Base-by-base conservation (phyloP, 352 stramenopile genomes). In the Phytophthora uliginosa region DNA sequence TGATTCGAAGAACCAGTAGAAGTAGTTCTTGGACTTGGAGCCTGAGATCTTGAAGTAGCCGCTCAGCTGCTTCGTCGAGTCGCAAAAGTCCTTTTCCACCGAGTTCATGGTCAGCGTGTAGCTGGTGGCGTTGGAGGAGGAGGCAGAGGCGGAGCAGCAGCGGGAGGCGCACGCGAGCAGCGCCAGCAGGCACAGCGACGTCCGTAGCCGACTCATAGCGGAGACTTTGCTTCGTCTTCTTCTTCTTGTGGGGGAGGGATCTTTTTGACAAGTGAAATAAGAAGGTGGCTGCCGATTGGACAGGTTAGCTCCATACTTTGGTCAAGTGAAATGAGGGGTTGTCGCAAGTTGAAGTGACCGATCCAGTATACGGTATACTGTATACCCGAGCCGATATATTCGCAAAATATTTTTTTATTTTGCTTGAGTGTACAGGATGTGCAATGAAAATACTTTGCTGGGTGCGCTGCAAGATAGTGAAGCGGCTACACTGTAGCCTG, bases 1-100 rank as follows among this genome's bases (percentile, higher is more conserved):
- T 28, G 90, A 97, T 80, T 99, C 96, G 71, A 99, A 99, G 79
- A 99, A 98, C 94, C 96, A 99, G 82, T 98, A 99, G 69, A 99
- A 99, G 71, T 99, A 97, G 76, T 99, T 92, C 81, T 98, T 99
- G 50, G 78, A 89, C 77, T 91, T 87, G 69, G 82, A 91, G 26
- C 85, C 84, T 20, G 81, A 68, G 72, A 97, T 91, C 63, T 94
- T 89, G 68, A 97, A 95, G 83, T 95, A 97, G 36, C 90, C 90
- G 59, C 85, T 93, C 42, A 94, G 66, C 60, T 93, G 84, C 76
- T 93, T 89, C 24, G 88, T 92, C n/a, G 75, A 73, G 70, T 94
- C 85, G 59, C 88, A 94, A 42, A 94, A 95, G 12, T 76, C 77
- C 18, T 82, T 74, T 20, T 84, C 83, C 59, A 94, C 89, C 2